Evolutionary conservation across 768 basidiomycete species (phyloP).

Genomic region (Lyophyllum shimeji): DNA sequence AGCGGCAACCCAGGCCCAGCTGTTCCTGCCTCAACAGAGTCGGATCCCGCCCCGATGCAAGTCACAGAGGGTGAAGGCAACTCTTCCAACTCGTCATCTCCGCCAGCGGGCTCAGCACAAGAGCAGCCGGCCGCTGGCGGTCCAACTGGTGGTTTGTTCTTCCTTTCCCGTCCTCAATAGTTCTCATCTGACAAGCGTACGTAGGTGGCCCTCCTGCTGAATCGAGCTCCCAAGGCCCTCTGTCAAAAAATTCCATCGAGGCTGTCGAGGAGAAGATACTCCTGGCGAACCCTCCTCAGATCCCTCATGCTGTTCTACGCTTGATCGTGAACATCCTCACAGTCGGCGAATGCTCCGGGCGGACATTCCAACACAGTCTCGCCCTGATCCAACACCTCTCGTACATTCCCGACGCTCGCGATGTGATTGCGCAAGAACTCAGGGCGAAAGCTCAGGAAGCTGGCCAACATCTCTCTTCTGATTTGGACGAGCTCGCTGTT

Average conservation of each 20-base stretch:
- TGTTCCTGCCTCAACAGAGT: neutral
- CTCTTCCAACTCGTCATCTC: neutral
- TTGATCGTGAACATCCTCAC: slow-evolving; percentile 97
- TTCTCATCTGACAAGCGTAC: neutral
- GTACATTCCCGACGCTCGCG: slow-evolving; percentile 82
- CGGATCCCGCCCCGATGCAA: slow-evolving; percentile 6
- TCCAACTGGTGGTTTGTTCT: slow-evolving; percentile 5
- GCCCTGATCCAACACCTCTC: slow-evolving; percentile 92
- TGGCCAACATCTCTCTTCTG: slow-evolving; percentile 68
- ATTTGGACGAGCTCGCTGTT: slow-evolving; percentile 73
- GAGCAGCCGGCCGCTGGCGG: slow-evolving; percentile 2
- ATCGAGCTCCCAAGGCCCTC: slow-evolving; percentile 3
- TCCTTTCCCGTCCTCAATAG: neutral
- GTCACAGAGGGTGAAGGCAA: neutral
- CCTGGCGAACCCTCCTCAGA: slow-evolving; percentile 74
- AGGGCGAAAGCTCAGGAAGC: slow-evolving; percentile 85
- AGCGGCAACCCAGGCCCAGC: neutral
- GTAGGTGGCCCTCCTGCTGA: slow-evolving; percentile 5
- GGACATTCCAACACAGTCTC: slow-evolving; percentile 94
- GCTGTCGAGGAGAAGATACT: slow-evolving; percentile 48
- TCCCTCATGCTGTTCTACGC: slow-evolving; percentile 82
- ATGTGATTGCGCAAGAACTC: slow-evolving; percentile 87
- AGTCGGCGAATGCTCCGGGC: slow-evolving; percentile 93
- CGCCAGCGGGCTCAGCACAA: neutral
- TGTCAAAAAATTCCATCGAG: slow-evolving; percentile 30